Base-by-base conservation (phyloP, 495 filamentous ascomycete species). In the Penicillium parvum region DNA sequence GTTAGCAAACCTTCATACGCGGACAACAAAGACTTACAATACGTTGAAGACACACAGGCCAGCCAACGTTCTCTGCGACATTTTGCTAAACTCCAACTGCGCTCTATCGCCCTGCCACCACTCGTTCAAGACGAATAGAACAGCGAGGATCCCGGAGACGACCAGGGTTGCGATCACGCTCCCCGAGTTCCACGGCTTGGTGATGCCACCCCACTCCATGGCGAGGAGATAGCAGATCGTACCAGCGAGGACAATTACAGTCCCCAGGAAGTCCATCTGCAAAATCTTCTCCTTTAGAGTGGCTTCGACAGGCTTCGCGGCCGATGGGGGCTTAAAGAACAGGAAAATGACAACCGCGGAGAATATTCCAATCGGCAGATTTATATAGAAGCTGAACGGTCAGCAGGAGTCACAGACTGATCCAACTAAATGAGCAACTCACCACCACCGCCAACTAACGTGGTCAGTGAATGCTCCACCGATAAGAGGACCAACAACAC, bases 291-390 rank as follows among this genome's bases (percentile, higher is more conserved):
- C 60, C 26, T 43, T 44, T 23, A 52, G 43, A 5, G 57, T 43
- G 6, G 58, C 61, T 10, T 60, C 32, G 1, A 50, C 44, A 15
- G 33, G 29, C 23, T 55, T 57, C 1, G 52, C 43, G 5, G 56
- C 37, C 6, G 56, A 45, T 5, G 71, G 66, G 4, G 62, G 26
- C 14, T 47, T 40, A 47, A 74, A 69, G 50, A 67, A 63, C 17
- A 78, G 27, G 21, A 72, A 40, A n/a, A 77, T 60, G 7, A 66
- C 46, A 16, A 43, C 44, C 4, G 54, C 64, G 5, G 63, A 45
- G 7, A 63, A 30, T 23, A 64, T 73, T 22, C 75, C 74, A 22
- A 77, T 58, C 0, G 75, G 75, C 2, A 78, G 63, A 41, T 77
- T 77, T 51, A 79, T 69, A 42, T 76, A 77, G 57, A 78, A 79